Base-by-base conservation (phyloP, 2,329 filamentous ascomycete species). In the Acephala macrosclerotiorum region DNA sequence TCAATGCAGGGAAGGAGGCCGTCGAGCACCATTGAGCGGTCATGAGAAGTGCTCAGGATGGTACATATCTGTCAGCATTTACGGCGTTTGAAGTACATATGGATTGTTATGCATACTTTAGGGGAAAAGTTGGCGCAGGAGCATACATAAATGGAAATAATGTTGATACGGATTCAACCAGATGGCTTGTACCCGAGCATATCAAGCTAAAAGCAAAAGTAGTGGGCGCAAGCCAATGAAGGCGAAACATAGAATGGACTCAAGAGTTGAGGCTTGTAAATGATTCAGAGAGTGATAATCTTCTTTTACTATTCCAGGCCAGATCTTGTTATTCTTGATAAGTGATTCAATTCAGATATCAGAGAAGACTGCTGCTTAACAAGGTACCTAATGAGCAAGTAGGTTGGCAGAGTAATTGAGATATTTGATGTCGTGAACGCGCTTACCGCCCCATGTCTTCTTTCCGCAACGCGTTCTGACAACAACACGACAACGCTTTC, bases 1-100 rank as follows among this genome's bases (percentile, higher is more conserved):
- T 73, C 70, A 25, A 67, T 68, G 42, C 65, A 58, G 5, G 49
- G 64, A 16, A 45, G 63, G 22, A 61, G 67, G n/a, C 38, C 64
- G 9, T 69, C 71, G 45, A 61, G 60, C 18, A 59, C 60, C 26
- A 33, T 42, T 22, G 65, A 72, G 6, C 56, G 58, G 20, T 51
- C 68, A 12, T 72, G 61, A 70, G 25, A 53, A 49, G 45, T 20
- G 49, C 22, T 3, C 5, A 18, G 2, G 22, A 33, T 26, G 49
- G 33, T 29, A 25, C 29, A 5, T 33, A 53, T 29, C 5, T 49
- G 18, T 53, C 22, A 33, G 49, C 25, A 53, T 53, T 29, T 53
- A 33, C 12, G 49, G 49, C 49, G 49, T 53, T 53, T 33, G 49
- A 12, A 33, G 25, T 14, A 53, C 25, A 26, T 18, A 33, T 9